phyloP scores from a whole-genome alignment of 352 stramenopile genomes.

The Heterotrichella gracilis region DNA sequence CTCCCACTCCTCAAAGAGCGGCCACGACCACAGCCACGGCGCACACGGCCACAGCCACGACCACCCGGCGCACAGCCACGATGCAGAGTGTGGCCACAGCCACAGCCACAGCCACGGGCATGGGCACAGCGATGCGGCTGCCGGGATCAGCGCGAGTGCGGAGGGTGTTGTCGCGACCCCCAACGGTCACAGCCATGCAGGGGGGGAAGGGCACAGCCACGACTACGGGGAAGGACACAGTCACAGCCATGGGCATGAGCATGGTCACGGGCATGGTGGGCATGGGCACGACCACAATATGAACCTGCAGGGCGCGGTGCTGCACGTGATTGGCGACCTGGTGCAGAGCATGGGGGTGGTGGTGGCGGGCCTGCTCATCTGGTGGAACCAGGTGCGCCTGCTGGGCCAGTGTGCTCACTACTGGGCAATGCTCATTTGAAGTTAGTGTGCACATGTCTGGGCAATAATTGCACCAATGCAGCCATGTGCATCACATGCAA shows the following conservation, averaged over 20 bases:
- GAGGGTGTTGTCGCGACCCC: too few species aligned
- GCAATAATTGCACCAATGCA: too few species aligned
- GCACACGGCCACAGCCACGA: conserved; percentile 23
- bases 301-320: conserved; percentile 71
- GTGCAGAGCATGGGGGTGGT: conserved; percentile 75
- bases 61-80: conserved; percentile 19
- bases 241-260: conserved; percentile 23
- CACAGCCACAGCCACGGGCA: conserved; percentile 18
- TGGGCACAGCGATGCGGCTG: conserved; percentile 11
- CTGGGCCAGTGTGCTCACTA: too few species aligned
- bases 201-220: conserved; percentile 12
- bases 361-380: conserved; percentile 68
- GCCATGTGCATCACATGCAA: too few species aligned
- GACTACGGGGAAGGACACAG: conserved; percentile 15
- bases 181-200: conserved; percentile 19
- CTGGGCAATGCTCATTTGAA: too few species aligned
- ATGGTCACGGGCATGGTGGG: conserved; percentile 21
- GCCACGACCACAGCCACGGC: conserved; percentile 29
- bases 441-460: too few species aligned
- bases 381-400: conserved; percentile 51
- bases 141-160: too few species aligned
- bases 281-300: conserved; percentile 38
- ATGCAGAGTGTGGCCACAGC: conserved; percentile 20
- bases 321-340: conserved; percentile 82
- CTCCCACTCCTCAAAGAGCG: conserved; percentile 36